Evolutionary conservation across 225 moss, liverwort and hornwort species (phyloP), one percentile per base, ranked within the genome.

Genomic region (Pleurozium schreberi): DNA sequence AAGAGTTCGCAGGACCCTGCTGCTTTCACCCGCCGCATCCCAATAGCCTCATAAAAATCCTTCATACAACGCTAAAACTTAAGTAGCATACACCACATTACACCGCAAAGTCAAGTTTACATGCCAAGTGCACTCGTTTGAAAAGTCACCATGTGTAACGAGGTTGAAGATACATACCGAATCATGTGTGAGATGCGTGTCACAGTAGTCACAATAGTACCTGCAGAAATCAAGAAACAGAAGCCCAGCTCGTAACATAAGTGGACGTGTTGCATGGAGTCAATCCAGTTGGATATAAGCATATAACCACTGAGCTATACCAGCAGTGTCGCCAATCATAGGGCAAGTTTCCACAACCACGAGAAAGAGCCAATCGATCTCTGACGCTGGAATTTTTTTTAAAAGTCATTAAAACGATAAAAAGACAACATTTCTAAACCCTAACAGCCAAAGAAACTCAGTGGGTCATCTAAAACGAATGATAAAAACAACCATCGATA

Each of bases 161-260:
- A 87, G 76, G 50, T 81, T 31, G 65, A 84, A 69, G 18, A 87
- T 82, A 92, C 93, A 95, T 94, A 98, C 98, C 86, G 98, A 99
- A 89, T 99, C 98, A 92, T 99, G 98, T 55, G 98, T 99, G 82
- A 99, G 93, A 84, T 99, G 96, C 40, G 98, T 99, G 88, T 99
- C 98, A 90, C 98, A 99, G 80, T 99, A 99, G 88, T 99, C 98
- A 89, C 98, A 99, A 81, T 98, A 98, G 87, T 98, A 98, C 86
- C 98, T 98, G 94, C 91, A 92, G 52, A 89, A 83, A 77, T 53
- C 65, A 79, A 83, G 63, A 78, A 63, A 65, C 42, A 83, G 43
- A 49, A 43, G 61, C 62, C 93, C 70, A 47, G 76, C 49, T 34
- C 77, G 78, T 84, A 84, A 90, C 70, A 66, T 82, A 31, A 73